These are phyloP conservation scores for Pyricularia pennisetigena DNA, from an alignment of 2,329 filamentous ascomycete genomes.

Conservation along the genomic window DNA sequence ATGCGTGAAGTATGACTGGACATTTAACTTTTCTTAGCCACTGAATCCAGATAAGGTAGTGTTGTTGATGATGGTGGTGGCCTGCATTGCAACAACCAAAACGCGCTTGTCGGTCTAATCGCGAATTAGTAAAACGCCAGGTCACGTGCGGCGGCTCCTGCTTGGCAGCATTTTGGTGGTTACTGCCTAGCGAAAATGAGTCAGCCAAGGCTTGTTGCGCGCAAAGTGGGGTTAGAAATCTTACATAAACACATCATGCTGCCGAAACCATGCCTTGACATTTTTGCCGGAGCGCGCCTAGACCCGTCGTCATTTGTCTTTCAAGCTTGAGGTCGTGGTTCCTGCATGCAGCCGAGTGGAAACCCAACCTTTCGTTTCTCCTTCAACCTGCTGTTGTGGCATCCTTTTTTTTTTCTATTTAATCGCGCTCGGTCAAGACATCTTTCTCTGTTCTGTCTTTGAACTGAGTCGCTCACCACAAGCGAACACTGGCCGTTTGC, in stretches of 20 bases:
- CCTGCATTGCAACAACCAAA: neutral
- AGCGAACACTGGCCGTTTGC: neutral
- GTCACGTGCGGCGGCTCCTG: neutral
- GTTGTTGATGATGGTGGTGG: neutral
- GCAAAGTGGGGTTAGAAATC: neutral
- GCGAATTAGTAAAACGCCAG: neutral
- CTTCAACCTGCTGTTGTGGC: neutral
- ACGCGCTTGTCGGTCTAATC: neutral
- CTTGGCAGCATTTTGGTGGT: neutral
- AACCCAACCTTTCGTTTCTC: neutral
- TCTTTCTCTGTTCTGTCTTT: neutral
- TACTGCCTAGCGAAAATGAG: neutral
- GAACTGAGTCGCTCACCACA: neutral
- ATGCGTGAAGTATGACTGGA: neutral
- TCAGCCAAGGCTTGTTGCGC: neutral
- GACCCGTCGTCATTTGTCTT: neutral
- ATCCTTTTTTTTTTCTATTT: neutral
- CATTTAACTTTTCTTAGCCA: neutral
- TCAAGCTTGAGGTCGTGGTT: neutral
- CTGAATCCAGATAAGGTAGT: neutral
- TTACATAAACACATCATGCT: neutral
- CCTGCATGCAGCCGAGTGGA: neutral
- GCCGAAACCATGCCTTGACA: neutral
- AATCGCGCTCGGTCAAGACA: neutral
- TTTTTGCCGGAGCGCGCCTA: neutral